Base-by-base conservation (phyloP, 2,329 filamentous ascomycete genomes). In the Scopulariopsis brevicaulis region DNA sequence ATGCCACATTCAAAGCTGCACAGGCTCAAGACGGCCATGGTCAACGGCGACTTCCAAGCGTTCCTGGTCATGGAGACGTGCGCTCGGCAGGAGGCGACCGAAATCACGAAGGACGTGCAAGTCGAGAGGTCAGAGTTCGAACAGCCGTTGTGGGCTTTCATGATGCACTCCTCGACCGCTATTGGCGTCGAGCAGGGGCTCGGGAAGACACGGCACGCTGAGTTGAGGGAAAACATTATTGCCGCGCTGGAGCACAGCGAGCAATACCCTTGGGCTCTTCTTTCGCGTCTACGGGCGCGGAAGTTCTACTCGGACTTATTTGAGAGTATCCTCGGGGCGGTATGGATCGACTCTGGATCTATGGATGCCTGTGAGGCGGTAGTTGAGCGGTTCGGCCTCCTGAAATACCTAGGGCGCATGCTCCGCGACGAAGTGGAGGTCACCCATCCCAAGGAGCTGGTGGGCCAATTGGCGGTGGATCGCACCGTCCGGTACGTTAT, bases 271-370 rank as follows among this genome's bases (percentile, higher is more conserved):
- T 97, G 93, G 93, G 75, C 81, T 1, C 70, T 83, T 0, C 80
- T 97, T 1, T 76, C 83, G 0, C 76, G 80, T 0, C 74, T 95
- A 1, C 76, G 79, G 15, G 78, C 85, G 0, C 82, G 82, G 18
- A 96, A 96, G 66, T 88, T 89, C 69, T 86, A 87, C 70, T 93
- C 87, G 0, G 92, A 96, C 68, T 72, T 96, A 8, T 76, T 96
- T 11, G 93, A 97, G 72, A 82, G 83, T 35, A 68, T 95, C 0
- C 70, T 97, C 0, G 93, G 89, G 0, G 92, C 91, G 0, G 78
- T 96, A 0, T 96, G 88, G 76, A 75, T 96, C 22, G 94, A 97
- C 68, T 88, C 78, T 0, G 87, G 87, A 0, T 77, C 80, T 1
- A 66, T 90, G 15, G 73, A 73, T 0, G 68, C 67, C 0, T 95